Percentiles rank a stretch among this genome's conserved stretches.
These are phyloP conservation scores for Penicillium sp. DNA, from an alignment of 2,329 filamentous ascomycete genomes.

Conservation along the genomic window DNA sequence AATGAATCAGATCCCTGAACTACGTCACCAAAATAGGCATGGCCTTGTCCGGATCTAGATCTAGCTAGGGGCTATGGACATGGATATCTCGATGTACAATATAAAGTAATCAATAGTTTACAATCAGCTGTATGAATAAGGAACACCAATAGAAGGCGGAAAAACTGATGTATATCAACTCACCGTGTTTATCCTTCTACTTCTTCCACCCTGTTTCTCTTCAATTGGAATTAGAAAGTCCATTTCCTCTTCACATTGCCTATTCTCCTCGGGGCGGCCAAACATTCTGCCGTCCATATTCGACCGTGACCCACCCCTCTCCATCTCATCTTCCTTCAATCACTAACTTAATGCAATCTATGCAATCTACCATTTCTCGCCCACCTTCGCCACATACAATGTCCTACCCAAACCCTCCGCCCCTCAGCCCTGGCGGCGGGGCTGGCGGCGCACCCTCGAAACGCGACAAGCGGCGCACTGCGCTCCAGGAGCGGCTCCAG, in stretches of 20 bases:
- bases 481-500: slow-evolving; percentile 74
- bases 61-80: too few relatives aligned
- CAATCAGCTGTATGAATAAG: not conserved
- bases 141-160: not conserved
- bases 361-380: not conserved
- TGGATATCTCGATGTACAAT: not conserved
- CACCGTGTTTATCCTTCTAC: not conserved
- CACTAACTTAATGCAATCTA: slow-evolving; percentile 1
- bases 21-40: not conserved
- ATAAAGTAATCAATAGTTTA: not conserved
- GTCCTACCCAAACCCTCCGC: slow-evolving; percentile 26
- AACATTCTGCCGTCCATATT: slow-evolving; percentile 4
- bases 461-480: slow-evolving; percentile 83
- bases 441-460: slow-evolving; percentile 61
- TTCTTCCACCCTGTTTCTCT: too few relatives aligned
- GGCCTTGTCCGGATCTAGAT: too few relatives aligned
- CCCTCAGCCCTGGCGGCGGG: slow-evolving; percentile 33
- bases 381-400: slow-evolving; percentile 11
- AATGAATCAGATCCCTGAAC: too few relatives aligned
- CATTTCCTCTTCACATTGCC: not conserved
- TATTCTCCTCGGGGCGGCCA: slow-evolving; percentile 1
- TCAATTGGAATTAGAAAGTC: not conserved
- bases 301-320: slow-evolving; percentile 9
- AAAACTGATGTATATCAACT: too few relatives aligned
- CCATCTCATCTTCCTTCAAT: slow-evolving; percentile 4